Base-by-base conservation (phyloP, 331 rosid genomes). In the Acacia concinna region DNA sequence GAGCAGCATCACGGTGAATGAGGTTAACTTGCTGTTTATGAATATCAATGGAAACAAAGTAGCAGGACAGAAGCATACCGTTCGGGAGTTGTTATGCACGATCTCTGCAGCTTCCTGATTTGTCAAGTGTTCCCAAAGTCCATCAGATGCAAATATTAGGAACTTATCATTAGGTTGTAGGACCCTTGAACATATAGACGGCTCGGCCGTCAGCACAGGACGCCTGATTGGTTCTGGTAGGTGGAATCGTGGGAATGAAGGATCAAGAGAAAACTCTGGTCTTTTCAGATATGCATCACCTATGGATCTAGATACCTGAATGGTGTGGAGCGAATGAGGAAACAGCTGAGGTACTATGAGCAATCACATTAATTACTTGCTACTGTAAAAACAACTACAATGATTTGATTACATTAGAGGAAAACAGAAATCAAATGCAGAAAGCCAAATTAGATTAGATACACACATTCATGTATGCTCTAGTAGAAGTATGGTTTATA, bases 211-310 rank as follows among this genome's bases (percentile, higher is more conserved):
- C 54, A 94, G 89, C 79, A 94, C 98, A 23, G 98, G 92, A 5
- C 91, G 89, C 21, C 93, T 85, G 47, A 92, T 86, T 49, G 97
- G 92, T 40, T 89, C 94, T 0, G 92, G 66, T 43, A 94, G 89
- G 81, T 89, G 97, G 86, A 92, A 92, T 41, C 89, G 85, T 0
- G 94, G 96, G 84, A 88, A 91, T 25, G 98, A 81, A 35, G 93
- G 96, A 82, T 90, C 92, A 1, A 90, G 93, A 47, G 93, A 90
- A 79, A 92, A 94, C 84, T 94, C 97, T 8, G 97, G 93, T 59
- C 81, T 89, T 82, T 94, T 92, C 85, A 94, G 86, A 88, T 92
- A 94, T 44, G 97, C 97, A 82, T 94, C 98, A 8, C 97, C 98
- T 32, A 94, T 94, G 6, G 98, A 92, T 87, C 96, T 89, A 20